phyloP scores from a whole-genome alignment of 2,329 filamentous ascomycete species.

The Bipolaris cookei region DNA sequence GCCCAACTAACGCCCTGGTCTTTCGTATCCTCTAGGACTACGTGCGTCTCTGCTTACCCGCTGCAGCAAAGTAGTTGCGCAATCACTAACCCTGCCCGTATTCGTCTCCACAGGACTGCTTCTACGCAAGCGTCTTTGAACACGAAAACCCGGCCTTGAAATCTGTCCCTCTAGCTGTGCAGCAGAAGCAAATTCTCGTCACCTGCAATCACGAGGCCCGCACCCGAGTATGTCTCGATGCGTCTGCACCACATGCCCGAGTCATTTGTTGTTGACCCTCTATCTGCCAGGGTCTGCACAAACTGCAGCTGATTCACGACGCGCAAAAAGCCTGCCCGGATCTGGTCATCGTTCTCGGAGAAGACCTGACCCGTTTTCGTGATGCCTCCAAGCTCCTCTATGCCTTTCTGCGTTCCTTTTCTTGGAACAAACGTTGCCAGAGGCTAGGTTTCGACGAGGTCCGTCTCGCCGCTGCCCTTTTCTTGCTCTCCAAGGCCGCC shows the following conservation, averaged over 20 bases:
- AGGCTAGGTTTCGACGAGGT: conserved; percentile 91
- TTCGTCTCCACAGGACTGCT: conserved; percentile 69
- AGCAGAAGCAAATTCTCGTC: conserved; percentile 85
- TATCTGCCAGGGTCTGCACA: conserved; percentile 62
- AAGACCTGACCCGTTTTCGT: conserved; percentile 75
- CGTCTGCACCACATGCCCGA: conserved; percentile 6
- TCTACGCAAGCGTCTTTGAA: conserved; percentile 92
- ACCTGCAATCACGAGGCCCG: conserved; percentile 84
- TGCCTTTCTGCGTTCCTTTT: conserved; percentile 71
- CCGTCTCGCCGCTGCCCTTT: conserved; percentile 15
- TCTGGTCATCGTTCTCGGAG: conserved; percentile 81
- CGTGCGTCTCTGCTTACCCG: conserved; percentile 28
- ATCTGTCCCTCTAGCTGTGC: conserved; percentile 77
- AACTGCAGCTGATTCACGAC: conserved; percentile 84
- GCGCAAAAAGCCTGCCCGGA: conserved; percentile 82
- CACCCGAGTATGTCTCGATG: conserved; percentile 54
- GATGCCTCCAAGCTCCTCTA: conserved; percentile 85
- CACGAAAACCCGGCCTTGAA: conserved; percentile 77
- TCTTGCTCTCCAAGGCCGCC: neutral
- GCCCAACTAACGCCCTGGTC: conserved; percentile 31
- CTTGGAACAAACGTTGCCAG: conserved; percentile 81
- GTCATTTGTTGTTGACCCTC: conserved; percentile 7
- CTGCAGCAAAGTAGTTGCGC: conserved; percentile 15
- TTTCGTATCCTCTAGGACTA: conserved; percentile 40
- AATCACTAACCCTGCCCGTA: conserved; percentile 8